Evolutionary conservation across 73 alveolate genomes (phyloP), one percentile per base, ranked within the genome.

Genomic region (Halteria grandinella): DNA sequence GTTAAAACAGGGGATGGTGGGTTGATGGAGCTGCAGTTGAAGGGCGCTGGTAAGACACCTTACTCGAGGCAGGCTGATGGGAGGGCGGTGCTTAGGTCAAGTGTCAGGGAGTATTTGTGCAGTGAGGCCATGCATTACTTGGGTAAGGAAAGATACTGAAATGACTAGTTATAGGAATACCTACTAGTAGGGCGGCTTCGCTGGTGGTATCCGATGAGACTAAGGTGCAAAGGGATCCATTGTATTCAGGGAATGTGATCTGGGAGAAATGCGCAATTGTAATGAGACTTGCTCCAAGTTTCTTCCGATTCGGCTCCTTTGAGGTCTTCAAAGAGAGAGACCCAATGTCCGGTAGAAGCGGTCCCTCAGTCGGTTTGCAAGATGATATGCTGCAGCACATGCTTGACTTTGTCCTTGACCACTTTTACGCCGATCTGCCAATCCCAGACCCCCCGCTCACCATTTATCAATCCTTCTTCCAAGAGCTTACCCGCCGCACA

Each of bases 11-110:
- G 17, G 27, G 25, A 58, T 25, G 76, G 43, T 12, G 66, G 48
- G 23, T 29, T 58, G 18, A 75, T 62, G 80, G 98, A 93, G 31
- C 27, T 91, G 51, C 85, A 93, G 60, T 70, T 90, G 47, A 93
- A 93, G 66, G 98, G 98, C 25, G 82, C 94, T 23, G 98, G 98
- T 1, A 32, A 79, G 32, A 93, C 98, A 4, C 98, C 98, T 33
- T 93, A 70, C 74, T 91, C 97, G 1, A 64, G 98, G 57, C 54
- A 49, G 64, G 95, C 96, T 15, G 98, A 93, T 72, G 98, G 98
- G 12, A 93, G 95, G 44, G 97, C 97, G 10, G 98, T 93, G 32
- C 58, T 93, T 17, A 83, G 98, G 55, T 78, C 94, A 33, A 83
- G 96, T n/a, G 73, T 93, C 37, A 79, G 98, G 54, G 98, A 93